Evolutionary conservation across 2,329 filamentous ascomycete genomes (phyloP), one percentile per base, ranked within the genome.

Genomic region (Pestalotiopsis sp.): DNA sequence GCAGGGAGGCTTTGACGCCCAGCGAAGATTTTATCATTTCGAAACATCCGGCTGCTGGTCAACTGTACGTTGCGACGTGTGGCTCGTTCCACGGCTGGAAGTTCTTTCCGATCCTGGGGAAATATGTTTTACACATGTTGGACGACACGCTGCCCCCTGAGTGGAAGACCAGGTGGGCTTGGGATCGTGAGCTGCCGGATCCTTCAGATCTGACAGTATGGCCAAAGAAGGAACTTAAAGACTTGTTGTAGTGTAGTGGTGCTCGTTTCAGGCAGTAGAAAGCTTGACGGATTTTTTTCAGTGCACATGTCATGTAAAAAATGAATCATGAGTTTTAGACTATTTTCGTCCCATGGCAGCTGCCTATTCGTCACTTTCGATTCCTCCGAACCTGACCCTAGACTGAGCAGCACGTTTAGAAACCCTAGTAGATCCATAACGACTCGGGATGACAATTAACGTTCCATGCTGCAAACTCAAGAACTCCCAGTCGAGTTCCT

Each of bases 11-110:
- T 12, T 87, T 91, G 72, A 90, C 88, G 0, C 84, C 87, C 1
- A 88, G 82, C 74, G 83, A 84, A 31, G 88, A 92, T 74, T 90
- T 90, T 72, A 84, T 92, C 70, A 87, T 92, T 73, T 87, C 87
- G 3, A 87, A 87, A 0, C 85, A 90, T 71, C 69, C 83, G 0
- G 82, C 80, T 36, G 86, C 74, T 23, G 75, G 75, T 62, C 88
- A 88, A 23, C 78, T 92, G 0, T 91, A 86, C 72, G 73, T 93
- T 1, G 90, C 89, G 0, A 88, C 88, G 0, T 89, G 88, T 13
- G 90, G 90, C 4, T 91, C 89, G 0, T 90, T 91, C 73, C 90
- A 92, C 77, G 86, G 88, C 14, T 92, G 85, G 82, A 92, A 92
- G 77, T 91, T 92, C 77, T 84, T 92, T 68, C 90, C 90, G 0